Evolutionary conservation across 257 asterid genomes (phyloP), one percentile per base, ranked within the genome.

Genomic region (Solanum chiquidenum): DNA sequence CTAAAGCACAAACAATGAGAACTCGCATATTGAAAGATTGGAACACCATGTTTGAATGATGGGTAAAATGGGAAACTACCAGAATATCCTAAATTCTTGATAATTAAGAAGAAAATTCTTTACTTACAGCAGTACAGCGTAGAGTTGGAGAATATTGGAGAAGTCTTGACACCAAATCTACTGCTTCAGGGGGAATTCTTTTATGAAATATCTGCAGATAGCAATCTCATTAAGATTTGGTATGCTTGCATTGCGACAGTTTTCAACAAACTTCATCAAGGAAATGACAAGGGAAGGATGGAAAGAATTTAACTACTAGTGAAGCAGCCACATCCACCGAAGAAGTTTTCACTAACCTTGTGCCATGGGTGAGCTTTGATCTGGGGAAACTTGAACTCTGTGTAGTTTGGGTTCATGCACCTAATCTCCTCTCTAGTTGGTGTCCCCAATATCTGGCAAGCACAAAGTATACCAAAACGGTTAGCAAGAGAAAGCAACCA

Each of bases 361-460:
- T 96, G 98, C 98, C 98, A 96, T 1, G 99, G 97, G 87, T 93
- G 98, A 85, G 99, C 97, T 92, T 95, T 96, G 83, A 96, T 94
- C 87, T 93, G 99, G 87, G 98, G 99, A 90, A 96, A 95, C 90
- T 96, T 95, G 86, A 93, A 96, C 68, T 96, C 99, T 0, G 89
- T 95, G 88, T 96, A 96, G 87, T 95, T 93, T 29, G 98, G 98
- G 87, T 96, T 96, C 99, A 96, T 96, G 93, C 98, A 95, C 92
- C 93, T 95, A 88, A 96, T 96, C 92, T 96, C 99, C 92, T 96
- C 98, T 89, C 98, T 92, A 6, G 99, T 95, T 9, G 99, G 99
- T 10, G 99, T 96, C 83, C 99, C 99, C 89, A 94, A 90, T 52
- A 96, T 92, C 98, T 96, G 84, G 68, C 27, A 79, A 33, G 52